Evolutionary conservation across 2,329 filamentous ascomycete species (phyloP), one percentile per base, ranked within the genome.

Genomic region (Trichoderma oligosporum): DNA sequence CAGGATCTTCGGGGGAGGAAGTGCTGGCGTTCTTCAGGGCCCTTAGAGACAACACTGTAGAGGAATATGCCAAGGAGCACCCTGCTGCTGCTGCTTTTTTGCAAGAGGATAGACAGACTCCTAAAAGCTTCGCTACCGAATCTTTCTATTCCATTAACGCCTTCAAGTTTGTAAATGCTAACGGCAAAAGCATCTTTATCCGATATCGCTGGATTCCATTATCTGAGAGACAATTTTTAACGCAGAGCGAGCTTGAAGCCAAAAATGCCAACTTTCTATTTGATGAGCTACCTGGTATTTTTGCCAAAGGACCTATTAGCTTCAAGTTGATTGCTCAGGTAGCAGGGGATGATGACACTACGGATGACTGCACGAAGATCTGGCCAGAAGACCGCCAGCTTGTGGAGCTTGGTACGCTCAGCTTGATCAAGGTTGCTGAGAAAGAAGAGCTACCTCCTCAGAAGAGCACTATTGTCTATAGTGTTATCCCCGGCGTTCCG

Each of bases 81-180:
- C 54, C 54, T 7, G 44, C 27, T 7, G 54, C 44, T 7, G 25
- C 20, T 20, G 8, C 25, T 12, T 56, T 56, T 25, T 3, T 56
- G 11, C 25, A 33, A 12, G 54, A 56, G 16, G 44, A 56, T 14
- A 14, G 44, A 4, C 24, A 47, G 20, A 25, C 36, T 5, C 44
- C 44, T 4, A 49, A 56, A 20, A 48, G 29, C 25, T 56, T 41
- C 16, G 54, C 42, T 7, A 41, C 44, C 22, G 33, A 56, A 25
- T 41, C 54, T 1, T 56, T 56, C 18, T 56, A 56, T 44, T 56
- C 54, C 20, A 56, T 56, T 44, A 56, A 56, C 44, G 44, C 54
- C 4, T 56, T 56, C 35, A 48, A 49, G 12, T 49, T 56, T 27
- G 22, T 56, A 7, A 42, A 56, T 7, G 44, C 25, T 11, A 14